These are phyloP conservation scores for Fusarium musae DNA, from an alignment of 2,329 filamentous ascomycete species.

Conservation along the genomic window DNA sequence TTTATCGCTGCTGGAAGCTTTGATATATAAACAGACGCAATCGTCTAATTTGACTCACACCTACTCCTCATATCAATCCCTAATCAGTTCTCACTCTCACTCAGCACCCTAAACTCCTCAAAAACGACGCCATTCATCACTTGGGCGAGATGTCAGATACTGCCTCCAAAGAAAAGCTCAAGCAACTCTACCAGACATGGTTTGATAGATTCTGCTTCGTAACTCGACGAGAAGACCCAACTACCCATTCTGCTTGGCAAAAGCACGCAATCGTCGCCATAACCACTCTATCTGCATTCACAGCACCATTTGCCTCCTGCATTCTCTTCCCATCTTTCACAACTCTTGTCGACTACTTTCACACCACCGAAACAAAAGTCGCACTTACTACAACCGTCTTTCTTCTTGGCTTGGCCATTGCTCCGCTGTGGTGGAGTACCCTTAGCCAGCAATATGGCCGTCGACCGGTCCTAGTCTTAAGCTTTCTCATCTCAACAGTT, in stretches of 20 bases:
- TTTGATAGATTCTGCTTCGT: neutral
- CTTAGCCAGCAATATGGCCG: neutral
- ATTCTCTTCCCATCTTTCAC: conserved; percentile 2
- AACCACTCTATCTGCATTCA: neutral
- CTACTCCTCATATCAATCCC: neutral
- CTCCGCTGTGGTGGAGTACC: conserved; percentile 1
- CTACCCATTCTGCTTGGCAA: neutral
- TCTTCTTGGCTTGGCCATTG: neutral
- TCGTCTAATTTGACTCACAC: neutral
- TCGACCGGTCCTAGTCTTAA: neutral
- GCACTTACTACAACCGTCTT: neutral
- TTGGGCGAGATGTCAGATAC: neutral
- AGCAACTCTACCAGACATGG: neutral
- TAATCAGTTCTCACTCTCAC: rapidly evolving
- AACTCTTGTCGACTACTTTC: neutral
- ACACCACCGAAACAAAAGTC: neutral
- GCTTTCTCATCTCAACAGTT: neutral
- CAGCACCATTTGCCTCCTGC: neutral
- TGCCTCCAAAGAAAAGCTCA: neutral
- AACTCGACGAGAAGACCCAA: neutral
- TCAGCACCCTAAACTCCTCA: neutral
- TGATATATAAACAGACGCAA: neutral
- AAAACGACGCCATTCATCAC: rapidly evolving
- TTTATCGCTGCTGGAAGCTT: neutral
- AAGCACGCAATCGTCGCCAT: neutral